phyloP scores from a whole-genome alignment of 2,329 filamentous ascomycete genomes.

The Phyllosticta paracitricarpa region DNA sequence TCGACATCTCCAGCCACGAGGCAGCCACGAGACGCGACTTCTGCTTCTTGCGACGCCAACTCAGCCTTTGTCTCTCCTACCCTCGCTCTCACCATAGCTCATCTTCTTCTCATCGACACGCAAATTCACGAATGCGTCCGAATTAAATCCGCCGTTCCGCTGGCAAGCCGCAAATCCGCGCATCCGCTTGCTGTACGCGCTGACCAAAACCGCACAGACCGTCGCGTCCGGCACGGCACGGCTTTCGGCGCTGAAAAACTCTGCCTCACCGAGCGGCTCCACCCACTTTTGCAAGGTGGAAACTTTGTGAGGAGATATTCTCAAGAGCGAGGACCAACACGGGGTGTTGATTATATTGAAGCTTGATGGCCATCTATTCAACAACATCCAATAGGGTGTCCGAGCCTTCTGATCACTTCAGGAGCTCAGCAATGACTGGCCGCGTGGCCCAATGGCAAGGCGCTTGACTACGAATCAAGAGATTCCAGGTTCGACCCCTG shows the following conservation, averaged over 20 bases:
- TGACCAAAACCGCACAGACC: neutral
- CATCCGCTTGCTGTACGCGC: neutral
- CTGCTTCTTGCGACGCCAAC: too few species aligned
- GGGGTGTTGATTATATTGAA: neutral
- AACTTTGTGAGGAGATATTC: neutral
- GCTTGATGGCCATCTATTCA: neutral
- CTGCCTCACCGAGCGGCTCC: neutral
- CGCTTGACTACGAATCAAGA: constrained; percentile 46
- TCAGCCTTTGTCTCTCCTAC: neutral
- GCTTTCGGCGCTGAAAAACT: neutral
- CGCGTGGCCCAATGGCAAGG: constrained; percentile 47
- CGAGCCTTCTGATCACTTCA: neutral
- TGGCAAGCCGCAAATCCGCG: neutral
- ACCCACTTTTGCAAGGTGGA: neutral
- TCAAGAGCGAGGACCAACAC: neutral
- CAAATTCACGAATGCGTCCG: neutral
- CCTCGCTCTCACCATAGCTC: neutral
- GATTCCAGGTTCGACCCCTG: constrained; percentile 23
- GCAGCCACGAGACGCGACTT: too few species aligned
- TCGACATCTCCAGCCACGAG: too few species aligned
- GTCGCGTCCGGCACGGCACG: neutral
- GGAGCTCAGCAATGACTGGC: neutral
- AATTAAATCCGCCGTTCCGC: neutral
- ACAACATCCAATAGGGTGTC: neutral
- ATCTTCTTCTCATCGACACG: neutral